Base-by-base conservation (phyloP, 306 rosid species). In the Adenanthera pavonina region DNA sequence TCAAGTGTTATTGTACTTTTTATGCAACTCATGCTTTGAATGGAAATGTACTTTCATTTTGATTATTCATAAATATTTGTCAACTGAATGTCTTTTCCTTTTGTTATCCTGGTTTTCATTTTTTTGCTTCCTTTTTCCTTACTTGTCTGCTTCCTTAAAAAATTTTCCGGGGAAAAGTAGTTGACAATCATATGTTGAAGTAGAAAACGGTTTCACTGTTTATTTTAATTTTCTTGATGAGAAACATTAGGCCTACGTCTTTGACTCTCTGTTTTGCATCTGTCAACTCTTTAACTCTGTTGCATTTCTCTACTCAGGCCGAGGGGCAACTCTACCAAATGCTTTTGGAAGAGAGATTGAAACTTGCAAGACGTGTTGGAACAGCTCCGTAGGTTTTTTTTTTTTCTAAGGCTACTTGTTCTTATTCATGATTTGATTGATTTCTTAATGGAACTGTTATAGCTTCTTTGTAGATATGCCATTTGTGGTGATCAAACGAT, bases 311-410 rank as follows among this genome's bases (percentile, higher is more conserved):
- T 75, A 43, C 78, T 61, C 85, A 94, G 97, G 86, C 87, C 46
- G 98, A 94, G 86, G 80, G 69, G 41, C 84, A 86, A 81, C 89
- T 94, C 66, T 87, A 88, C 81, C 91, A 76, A 69, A 75, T 81
- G 94, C 96, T 94, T 88, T 86, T 94, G 64, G 97, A 91, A 82
- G 98, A 91, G 89, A 91, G 98, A 89, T 83, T 91, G 81, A 91
- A 92, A 83, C 92, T 92, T 52, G 96, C 98, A 77, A 86, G 90
- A 85, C 56, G 83, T 44, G 74, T 88, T 52, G 97, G 96, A 88
- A 94, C 97, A 17, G 98, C 98, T 53, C 96, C 96, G 98, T 94
- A 85, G 2, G 95, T 69, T 80, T 77, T 78, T 62, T 78, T 78
- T 75, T 64, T 20, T 43, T 76, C 51, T 47, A 72, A 82, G 71